Conservation (phyloP, 345 rosid species). For the Gossypium herbaceum region DNA sequence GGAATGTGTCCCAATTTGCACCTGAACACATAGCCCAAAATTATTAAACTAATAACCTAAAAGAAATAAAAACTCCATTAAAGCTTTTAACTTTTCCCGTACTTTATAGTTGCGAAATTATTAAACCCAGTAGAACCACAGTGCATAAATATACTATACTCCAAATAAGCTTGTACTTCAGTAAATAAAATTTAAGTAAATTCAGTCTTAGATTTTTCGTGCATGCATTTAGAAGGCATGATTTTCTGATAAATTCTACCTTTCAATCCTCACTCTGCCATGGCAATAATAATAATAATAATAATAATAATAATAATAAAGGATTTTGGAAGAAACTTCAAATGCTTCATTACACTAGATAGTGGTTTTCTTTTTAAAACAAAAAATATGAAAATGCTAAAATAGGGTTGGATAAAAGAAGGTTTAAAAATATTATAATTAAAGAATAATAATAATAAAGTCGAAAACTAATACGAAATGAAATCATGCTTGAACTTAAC, state of each 20-base stretch:
- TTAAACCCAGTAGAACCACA: slow-evolving; percentile 2
- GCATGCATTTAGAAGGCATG: slow-evolving; percentile 1
- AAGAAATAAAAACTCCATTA: neutral
- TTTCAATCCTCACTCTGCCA: neutral
- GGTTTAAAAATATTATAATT: neutral
- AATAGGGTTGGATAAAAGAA: neutral
- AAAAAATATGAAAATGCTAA: neutral
- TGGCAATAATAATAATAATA: neutral
- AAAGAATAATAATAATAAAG: neutral
- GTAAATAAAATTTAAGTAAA: neutral
- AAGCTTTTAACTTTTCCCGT: neutral
- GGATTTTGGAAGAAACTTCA: neutral
- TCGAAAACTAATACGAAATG: neutral
- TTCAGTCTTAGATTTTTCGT: neutral
- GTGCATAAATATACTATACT: neutral
- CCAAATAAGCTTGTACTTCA: neutral
- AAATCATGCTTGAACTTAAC: neutral
- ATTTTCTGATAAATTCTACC: neutral
- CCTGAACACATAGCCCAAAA: slow-evolving; percentile 39
- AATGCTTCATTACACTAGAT: neutral
- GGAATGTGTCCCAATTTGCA: slow-evolving; percentile 69
- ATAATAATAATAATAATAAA: too few relatives aligned
- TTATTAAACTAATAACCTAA: neutral
- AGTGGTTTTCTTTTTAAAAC: neutral
- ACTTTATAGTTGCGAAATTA: neutral